These are phyloP conservation scores for Fusarium dimerum DNA, from an alignment of 2,329 filamentous ascomycete genomes.

Conservation along the genomic window DNA sequence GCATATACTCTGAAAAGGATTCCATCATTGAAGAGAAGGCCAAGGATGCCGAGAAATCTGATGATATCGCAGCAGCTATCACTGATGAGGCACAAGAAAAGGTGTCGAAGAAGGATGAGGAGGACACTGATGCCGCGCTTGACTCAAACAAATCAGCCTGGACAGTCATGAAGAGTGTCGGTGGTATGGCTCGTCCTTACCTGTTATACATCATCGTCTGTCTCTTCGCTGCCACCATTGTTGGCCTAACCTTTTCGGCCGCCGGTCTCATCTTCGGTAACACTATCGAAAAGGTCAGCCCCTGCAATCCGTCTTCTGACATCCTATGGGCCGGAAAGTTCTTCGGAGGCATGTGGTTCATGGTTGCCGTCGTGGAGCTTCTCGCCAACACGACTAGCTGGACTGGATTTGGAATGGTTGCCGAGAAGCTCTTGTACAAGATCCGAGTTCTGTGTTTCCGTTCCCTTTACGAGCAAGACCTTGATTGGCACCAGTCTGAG, in stretches of 20 bases:
- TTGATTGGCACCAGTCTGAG: slow-evolving; percentile 71
- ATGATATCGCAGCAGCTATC: slow-evolving; percentile 38
- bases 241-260: slow-evolving; percentile 54
- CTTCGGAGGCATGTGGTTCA: slow-evolving; percentile 58
- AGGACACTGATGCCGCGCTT: slow-evolving; percentile 36
- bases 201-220: slow-evolving; percentile 42
- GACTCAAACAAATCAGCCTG: slow-evolving; percentile 43
- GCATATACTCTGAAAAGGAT: slow-evolving; percentile 39
- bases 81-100: slow-evolving; percentile 33
- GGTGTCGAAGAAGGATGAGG: slow-evolving; percentile 32
- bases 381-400: slow-evolving; percentile 58
- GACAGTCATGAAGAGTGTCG: slow-evolving; percentile 40
- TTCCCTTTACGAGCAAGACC: slow-evolving; percentile 64
- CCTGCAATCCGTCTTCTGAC: slow-evolving; percentile 42
- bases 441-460: slow-evolving; percentile 65
- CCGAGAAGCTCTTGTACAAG: slow-evolving; percentile 65
- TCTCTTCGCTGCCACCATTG: slow-evolving; percentile 48
- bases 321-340: slow-evolving; percentile 45
- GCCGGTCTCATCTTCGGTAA: slow-evolving; percentile 54
- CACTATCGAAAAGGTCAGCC: slow-evolving; percentile 46
- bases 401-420: slow-evolving; percentile 48
- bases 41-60: slow-evolving; percentile 36
- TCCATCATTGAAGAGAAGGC: slow-evolving; percentile 36
- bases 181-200: slow-evolving; percentile 40
- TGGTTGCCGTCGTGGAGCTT: slow-evolving; percentile 49